Conservation (phyloP, 352 stramenopile genomes). For the Hyaloperonospora brassicae region DNA sequence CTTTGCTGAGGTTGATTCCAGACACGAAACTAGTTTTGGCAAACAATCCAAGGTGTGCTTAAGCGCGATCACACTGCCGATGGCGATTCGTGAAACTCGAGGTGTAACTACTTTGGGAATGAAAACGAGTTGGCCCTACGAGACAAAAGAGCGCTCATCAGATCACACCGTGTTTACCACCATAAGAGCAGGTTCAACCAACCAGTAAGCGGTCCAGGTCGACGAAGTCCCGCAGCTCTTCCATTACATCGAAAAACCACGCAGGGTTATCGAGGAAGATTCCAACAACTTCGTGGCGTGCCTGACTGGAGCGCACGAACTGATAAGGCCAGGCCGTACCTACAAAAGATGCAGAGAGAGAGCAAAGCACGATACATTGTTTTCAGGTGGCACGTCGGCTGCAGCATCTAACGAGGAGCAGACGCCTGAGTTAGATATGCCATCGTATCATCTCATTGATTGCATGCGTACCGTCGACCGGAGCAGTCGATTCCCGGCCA, state of each 20-base stretch:
- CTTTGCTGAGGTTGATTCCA: constrained; percentile 31
- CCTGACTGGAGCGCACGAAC: constrained; percentile 31
- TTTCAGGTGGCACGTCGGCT: constrained; percentile 66
- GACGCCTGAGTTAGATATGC: background rate
- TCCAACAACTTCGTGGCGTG: constrained; percentile 59
- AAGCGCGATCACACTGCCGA: constrained; percentile 74
- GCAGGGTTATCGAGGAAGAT: constrained; percentile 72
- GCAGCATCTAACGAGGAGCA: constrained; percentile 49
- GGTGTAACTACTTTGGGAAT: constrained; percentile 72
- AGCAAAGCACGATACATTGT: constrained; percentile 47
- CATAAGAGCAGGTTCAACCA: constrained; percentile 2
- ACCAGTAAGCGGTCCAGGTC: constrained; percentile 75
- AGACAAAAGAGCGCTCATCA: constrained; percentile 1
- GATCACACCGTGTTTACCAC: background rate
- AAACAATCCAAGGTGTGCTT: constrained; percentile 74
- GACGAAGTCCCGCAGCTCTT: constrained; percentile 59
- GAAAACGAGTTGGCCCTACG: constrained; percentile 64
- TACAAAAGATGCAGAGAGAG: background rate
- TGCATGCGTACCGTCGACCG: constrained; percentile 46
- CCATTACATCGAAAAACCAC: constrained; percentile 77
- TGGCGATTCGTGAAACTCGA: constrained; percentile 54
- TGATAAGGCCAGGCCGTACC: constrained; percentile 1
- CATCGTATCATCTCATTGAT: background rate
- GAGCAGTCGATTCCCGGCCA: constrained; percentile 62
- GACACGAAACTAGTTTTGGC: constrained; percentile 42